Conservation (phyloP, 2,329 filamentous ascomycete species). For the Cercospora zeina region DNA sequence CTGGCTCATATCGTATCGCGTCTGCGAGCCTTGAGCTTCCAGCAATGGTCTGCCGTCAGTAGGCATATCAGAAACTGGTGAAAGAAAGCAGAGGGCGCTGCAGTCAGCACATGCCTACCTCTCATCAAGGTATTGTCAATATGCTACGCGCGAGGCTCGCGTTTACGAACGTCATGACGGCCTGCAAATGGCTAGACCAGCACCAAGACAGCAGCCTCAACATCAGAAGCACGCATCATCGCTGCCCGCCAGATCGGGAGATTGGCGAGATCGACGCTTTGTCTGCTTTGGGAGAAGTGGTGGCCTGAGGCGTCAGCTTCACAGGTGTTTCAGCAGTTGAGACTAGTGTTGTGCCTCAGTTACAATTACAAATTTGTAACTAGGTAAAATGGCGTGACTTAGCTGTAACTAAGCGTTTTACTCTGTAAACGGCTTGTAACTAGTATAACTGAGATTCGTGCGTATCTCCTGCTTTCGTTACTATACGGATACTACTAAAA, state of each 20-base stretch:
- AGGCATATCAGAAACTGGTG: constrained; percentile 6
- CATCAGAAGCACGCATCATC: constrained; percentile 2
- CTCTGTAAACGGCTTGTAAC: no score
- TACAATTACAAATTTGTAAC: no score
- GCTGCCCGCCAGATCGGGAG: neutral
- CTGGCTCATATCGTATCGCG: constrained; percentile 42
- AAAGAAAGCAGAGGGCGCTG: neutral
- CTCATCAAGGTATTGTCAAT: neutral
- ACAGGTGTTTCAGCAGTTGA: neutral
- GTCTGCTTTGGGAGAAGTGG: neutral
- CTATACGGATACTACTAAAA: no score
- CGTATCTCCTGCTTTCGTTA: no score
- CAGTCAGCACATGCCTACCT: constrained; percentile 8
- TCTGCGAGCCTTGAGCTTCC: constrained; percentile 36
- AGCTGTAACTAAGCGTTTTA: no score
- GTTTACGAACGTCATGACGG: constrained; percentile 8
- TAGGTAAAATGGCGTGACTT: no score
- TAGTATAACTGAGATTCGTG: no score
- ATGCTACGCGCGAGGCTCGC: constrained; percentile 13
- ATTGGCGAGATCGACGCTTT: constrained; percentile 14
- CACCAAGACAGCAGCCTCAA: constrained; percentile 1
- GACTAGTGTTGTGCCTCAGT: no score
- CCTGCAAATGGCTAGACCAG: constrained; percentile 8
- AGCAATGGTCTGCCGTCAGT: constrained; percentile 34
- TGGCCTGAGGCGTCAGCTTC: neutral